Percentiles rank a stretch among this genome's conserved stretches.
Conservation (phyloP, 2,329 filamentous ascomycete species). For the Pseudogymnoascus sp. region DNA sequence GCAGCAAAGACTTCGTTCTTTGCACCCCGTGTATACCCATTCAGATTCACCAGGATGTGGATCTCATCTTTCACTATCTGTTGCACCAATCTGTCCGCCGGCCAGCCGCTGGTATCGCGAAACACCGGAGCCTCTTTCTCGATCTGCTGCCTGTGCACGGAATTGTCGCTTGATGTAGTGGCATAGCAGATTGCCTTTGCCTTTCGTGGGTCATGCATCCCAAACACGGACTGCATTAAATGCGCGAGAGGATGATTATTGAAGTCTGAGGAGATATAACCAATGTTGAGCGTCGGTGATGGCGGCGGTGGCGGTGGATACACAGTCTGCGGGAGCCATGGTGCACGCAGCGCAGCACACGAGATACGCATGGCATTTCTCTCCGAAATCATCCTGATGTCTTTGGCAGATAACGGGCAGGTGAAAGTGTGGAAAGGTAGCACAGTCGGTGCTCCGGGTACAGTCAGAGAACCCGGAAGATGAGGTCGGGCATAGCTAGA, state of each 20-base stretch:
- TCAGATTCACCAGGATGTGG: conserved; percentile 94
- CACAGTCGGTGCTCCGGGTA: conserved; percentile 87
- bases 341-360: conserved; percentile 74
- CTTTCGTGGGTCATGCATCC: conserved; percentile 66
- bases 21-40: conserved; percentile 94
- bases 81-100: conserved; percentile 72
- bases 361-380: conserved; percentile 91
- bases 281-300: conserved; percentile 75
- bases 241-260: conserved; percentile 97
- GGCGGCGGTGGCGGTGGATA: conserved; percentile 83
- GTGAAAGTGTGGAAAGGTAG: conserved; percentile 98
- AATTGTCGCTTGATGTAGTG: conserved; percentile 84
- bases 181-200: conserved; percentile 92
- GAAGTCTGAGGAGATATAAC: conserved; percentile 96
- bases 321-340: conserved; percentile 77
- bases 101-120: conserved; percentile 79
- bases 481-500: conserved; percentile 64
- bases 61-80: conserved; percentile 85
- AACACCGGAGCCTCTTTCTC: conserved; percentile 89
- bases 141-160: conserved; percentile 83
- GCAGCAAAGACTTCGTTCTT: conserved; percentile 96
- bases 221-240: conserved; percentile 98
- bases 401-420: conserved; percentile 81
- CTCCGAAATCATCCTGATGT: conserved; percentile 90
- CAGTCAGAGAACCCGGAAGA: conserved; percentile 63